Percentiles rank a stretch among this genome's conserved stretches.
phyloP scores from a whole-genome alignment of 495 filamentous ascomycete species.

The Clohesyomyces aquaticus region DNA sequence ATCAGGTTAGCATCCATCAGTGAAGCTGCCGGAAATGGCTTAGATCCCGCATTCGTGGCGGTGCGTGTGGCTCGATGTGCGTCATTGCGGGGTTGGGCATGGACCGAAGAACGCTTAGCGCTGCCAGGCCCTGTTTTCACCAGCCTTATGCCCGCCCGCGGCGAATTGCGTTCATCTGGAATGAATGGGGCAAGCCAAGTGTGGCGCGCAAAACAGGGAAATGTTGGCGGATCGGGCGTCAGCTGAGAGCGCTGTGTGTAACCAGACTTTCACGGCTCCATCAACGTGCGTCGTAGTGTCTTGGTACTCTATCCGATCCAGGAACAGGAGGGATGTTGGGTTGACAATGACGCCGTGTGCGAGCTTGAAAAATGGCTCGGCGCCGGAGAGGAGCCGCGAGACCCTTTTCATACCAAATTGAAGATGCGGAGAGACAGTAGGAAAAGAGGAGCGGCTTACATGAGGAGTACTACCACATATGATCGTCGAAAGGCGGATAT shows the following conservation, averaged over 20 bases:
- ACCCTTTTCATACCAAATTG: too few relatives aligned
- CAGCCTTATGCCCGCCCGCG: neutral
- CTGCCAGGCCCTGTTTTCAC: constrained; percentile 5
- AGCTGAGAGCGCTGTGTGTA: neutral
- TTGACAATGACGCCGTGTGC: too few relatives aligned
- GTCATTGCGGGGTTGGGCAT: constrained; percentile 14
- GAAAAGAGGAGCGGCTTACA: too few relatives aligned
- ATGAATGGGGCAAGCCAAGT: neutral
- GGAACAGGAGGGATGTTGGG: neutral
- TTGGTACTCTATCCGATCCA: neutral
- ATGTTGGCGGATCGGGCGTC: constrained; percentile 8
- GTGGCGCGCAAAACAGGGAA: constrained; percentile 17
- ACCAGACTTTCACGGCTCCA: neutral
- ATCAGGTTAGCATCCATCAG: neutral
- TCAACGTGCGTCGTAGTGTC: neutral
- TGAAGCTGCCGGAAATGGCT: neutral
- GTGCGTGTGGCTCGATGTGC: constrained; percentile 14
- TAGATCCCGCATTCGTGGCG: neutral
- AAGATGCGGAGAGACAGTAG: too few relatives aligned
- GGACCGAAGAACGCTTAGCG: neutral
- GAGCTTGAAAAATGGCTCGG: too few relatives aligned
- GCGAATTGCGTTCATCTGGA: neutral
- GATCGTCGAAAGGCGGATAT: too few relatives aligned
- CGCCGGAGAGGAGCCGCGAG: too few relatives aligned
- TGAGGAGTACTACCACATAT: too few relatives aligned